phyloP scores from a whole-genome alignment of 305 asterid species.

The Fraxinus velutina region DNA sequence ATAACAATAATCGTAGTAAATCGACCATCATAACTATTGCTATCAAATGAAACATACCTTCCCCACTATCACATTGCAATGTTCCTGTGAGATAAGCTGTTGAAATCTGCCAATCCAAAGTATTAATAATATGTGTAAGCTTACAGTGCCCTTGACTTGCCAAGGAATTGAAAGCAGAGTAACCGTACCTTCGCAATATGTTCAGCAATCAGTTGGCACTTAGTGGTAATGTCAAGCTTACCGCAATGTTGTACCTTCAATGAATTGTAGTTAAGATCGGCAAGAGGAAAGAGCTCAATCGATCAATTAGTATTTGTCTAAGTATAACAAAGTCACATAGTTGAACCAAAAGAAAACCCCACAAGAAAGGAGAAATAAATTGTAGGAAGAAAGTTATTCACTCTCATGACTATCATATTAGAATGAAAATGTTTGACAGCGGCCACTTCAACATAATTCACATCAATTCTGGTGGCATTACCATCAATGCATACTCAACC shows the following conservation, averaged over 20 bases:
- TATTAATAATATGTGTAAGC: neutral
- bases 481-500: neutral
- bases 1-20: neutral
- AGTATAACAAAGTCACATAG: neutral
- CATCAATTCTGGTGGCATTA: neutral
- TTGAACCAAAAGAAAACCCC: neutral
- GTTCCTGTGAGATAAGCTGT: constrained; percentile 34
- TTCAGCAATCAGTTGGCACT: constrained; percentile 58
- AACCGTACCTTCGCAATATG: constrained; percentile 58
- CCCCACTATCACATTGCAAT: constrained; percentile 29
- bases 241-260: constrained; percentile 54
- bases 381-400: neutral
- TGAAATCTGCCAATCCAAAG: constrained; percentile 39
- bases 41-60: constrained; percentile 38
- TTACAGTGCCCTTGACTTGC: constrained; percentile 6
- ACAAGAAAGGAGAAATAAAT: neutral
- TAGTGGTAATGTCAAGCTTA: constrained; percentile 47
- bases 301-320: neutral
- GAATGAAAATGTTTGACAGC: neutral
- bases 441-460: neutral
- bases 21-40: neutral
- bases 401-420: neutral
- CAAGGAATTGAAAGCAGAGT: constrained; percentile 15
- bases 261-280: constrained; percentile 18
- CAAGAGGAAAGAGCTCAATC: neutral